These are phyloP conservation scores for Pichia phayaonensis DNA, from an alignment of 805 yeast species.

Conservation along the genomic window DNA sequence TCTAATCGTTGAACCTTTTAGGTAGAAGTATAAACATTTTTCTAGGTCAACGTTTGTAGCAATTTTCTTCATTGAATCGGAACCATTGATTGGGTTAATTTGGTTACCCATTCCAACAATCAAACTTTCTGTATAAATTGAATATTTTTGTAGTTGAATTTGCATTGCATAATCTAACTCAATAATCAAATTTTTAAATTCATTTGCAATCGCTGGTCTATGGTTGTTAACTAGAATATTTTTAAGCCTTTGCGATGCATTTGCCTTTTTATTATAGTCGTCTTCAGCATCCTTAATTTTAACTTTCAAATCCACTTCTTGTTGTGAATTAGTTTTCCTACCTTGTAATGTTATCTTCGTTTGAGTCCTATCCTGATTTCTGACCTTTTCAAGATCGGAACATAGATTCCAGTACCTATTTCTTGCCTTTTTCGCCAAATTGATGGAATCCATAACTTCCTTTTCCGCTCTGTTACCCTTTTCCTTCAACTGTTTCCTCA, in stretches of 20 bases:
- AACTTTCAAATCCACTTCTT: conserved; percentile 78
- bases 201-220: conserved; percentile 70
- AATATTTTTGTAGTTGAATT: conserved; percentile 80
- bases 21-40: conserved; percentile 65
- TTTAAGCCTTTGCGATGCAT: conserved; percentile 62
- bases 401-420: conserved; percentile 69
- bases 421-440: conserved; percentile 83
- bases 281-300: conserved; percentile 80
- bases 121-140: conserved; percentile 79
- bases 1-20: conserved; percentile 29
- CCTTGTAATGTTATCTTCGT: conserved; percentile 77
- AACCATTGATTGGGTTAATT: conserved; percentile 59
- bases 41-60: conserved; percentile 80
- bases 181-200: conserved; percentile 66
- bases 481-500: conserved; percentile 75
- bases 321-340: conserved; percentile 72
- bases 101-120: conserved; percentile 80
- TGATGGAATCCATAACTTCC: conserved; percentile 75
- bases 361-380: conserved; percentile 70
- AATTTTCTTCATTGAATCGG: conserved; percentile 58
- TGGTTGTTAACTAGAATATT: conserved; percentile 63
- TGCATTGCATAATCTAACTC: conserved; percentile 88
- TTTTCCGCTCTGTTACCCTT: conserved; percentile 76
- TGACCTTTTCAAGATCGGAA: conserved; percentile 77
- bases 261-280: conserved; percentile 76